phyloP scores from a whole-genome alignment of 1,139 yeast species.

The Pichia sp. region DNA sequence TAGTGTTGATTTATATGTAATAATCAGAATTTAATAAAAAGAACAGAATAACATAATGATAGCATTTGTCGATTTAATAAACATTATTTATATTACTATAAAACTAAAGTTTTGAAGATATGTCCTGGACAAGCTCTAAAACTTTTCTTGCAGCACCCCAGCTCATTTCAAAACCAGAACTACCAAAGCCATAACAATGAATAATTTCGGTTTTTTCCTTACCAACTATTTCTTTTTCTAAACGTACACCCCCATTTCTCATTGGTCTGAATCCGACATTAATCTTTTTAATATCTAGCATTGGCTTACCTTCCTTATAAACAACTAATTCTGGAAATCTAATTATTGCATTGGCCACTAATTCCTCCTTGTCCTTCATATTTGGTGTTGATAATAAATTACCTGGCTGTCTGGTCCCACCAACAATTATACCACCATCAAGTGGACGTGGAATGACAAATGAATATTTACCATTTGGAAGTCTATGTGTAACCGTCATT shows the following conservation, averaged over 20 bases:
- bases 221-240: conserved; percentile 36
- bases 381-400: conserved; percentile 31
- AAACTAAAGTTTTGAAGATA: conserved; percentile 5
- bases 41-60: too few relatives aligned
- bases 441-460: conserved; percentile 56
- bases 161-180: conserved; percentile 64
- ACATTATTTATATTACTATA: neutral
- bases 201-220: conserved; percentile 33
- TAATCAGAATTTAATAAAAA: neutral
- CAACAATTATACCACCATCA: conserved; percentile 62
- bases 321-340: conserved; percentile 52
- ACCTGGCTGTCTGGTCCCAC: conserved; percentile 64
- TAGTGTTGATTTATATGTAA: neutral
- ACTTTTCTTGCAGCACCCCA: conserved; percentile 56
- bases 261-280: conserved; percentile 78
- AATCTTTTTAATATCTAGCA: conserved; percentile 40
- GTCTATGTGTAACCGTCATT: conserved; percentile 55
- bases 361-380: conserved; percentile 41
- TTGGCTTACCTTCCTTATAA: conserved; percentile 22
- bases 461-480: conserved; percentile 52
- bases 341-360: conserved; percentile 40
- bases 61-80: too few relatives aligned
- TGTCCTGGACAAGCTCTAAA: conserved; percentile 17
- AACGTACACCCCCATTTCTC: conserved; percentile 53
- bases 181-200: conserved; percentile 74